These are phyloP conservation scores for Gracilaria gracilis DNA, from an alignment of 23 red algal genomes.

Conservation along the genomic window DNA sequence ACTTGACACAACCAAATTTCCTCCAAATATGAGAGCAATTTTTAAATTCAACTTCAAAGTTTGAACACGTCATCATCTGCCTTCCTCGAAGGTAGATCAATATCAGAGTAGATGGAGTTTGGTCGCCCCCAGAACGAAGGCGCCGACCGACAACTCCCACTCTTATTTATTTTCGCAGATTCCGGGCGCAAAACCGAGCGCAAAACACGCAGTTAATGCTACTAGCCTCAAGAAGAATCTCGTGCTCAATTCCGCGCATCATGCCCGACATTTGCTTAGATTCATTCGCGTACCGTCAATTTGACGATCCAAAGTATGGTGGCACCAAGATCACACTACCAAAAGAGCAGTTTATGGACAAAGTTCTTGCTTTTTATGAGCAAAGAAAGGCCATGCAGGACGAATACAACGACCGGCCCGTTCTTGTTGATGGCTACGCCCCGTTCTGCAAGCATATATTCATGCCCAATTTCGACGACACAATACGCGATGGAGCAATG, in stretches of 20 bases:
- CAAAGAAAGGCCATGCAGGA: slow-evolving; percentile 34
- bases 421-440: slow-evolving; percentile 91
- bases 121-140: too few relatives aligned
- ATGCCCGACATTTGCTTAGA: slow-evolving; percentile 72
- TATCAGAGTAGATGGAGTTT: too few relatives aligned
- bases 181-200: not conserved
- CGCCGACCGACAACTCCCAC: too few relatives aligned
- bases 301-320: slow-evolving; percentile 73
- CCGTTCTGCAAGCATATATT: slow-evolving; percentile 97
- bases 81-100: too few relatives aligned
- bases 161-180: too few relatives aligned
- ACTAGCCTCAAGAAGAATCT: not conserved
- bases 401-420: slow-evolving; percentile 64
- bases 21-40: too few relatives aligned
- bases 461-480: slow-evolving; percentile 78
- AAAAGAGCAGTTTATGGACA: slow-evolving; percentile 56
- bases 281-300: slow-evolving; percentile 82
- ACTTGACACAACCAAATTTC: too few relatives aligned
- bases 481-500: slow-evolving; percentile 43
- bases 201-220: not conserved
- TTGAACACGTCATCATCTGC: too few relatives aligned
- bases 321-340: slow-evolving; percentile 83
- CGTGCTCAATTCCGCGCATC: not conserved
- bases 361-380: slow-evolving; percentile 39
- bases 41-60: too few relatives aligned